These are phyloP conservation scores for Saccharomycopsis sp. DNA, from an alignment of 805 yeast genomes.

Conservation along the genomic window DNA sequence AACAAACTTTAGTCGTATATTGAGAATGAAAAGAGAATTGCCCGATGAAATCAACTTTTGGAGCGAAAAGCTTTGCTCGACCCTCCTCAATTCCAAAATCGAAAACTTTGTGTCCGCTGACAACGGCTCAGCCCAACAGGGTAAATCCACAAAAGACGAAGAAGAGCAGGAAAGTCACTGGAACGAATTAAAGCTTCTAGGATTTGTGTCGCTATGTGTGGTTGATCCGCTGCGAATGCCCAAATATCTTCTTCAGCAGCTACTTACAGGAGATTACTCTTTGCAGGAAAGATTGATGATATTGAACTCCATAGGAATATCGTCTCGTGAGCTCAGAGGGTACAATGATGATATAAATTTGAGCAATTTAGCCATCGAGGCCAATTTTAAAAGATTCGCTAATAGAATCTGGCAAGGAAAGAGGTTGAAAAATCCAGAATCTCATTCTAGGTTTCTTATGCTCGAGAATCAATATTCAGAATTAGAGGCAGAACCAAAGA, in stretches of 20 bases:
- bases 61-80: conserved; percentile 11
- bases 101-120: conserved; percentile 7
- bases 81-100: conserved; percentile 11
- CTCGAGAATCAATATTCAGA: conserved; percentile 2
- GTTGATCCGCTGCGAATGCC: conserved; percentile 10
- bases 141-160: not conserved
- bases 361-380: conserved; percentile 9
- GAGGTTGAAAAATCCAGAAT: not conserved
- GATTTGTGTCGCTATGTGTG: conserved; percentile 11
- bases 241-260: conserved; percentile 17
- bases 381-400: not conserved
- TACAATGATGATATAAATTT: conserved; percentile 37
- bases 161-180: conserved; percentile 7
- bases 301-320: conserved; percentile 59
- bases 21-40: conserved; percentile 6
- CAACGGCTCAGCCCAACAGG: not conserved
- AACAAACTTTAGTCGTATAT: conserved; percentile 8
- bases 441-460: conserved; percentile 8
- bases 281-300: conserved; percentile 69
- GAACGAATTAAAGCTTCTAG: conserved; percentile 13
- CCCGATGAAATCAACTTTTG: conserved; percentile 14
- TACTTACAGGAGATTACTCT: conserved; percentile 71
- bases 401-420: conserved; percentile 8
- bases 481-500: not conserved
- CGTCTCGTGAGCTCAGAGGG: conserved; percentile 70